phyloP scores from a whole-genome alignment of 345 rosid genomes.

The Eucalyptus regnans region DNA sequence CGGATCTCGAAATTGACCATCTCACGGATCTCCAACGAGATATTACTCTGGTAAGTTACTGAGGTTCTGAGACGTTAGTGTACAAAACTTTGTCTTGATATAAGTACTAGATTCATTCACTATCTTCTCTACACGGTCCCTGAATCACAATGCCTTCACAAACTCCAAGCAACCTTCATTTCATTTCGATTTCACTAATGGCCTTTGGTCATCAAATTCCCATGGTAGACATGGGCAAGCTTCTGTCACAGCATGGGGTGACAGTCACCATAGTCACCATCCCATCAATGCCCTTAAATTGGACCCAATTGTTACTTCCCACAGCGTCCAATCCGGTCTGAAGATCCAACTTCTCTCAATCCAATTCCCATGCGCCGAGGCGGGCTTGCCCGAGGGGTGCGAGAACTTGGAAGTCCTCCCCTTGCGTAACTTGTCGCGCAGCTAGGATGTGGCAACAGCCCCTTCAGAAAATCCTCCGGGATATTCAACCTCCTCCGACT shows the following conservation, averaged over 20 bases:
- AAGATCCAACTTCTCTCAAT: too few species aligned
- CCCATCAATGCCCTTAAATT: neutral
- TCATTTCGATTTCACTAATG: neutral
- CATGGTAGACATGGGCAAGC: neutral
- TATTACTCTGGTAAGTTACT: neutral
- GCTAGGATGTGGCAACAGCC: too few species aligned
- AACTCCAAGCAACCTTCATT: neutral
- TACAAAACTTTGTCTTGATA: too few species aligned
- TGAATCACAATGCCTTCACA: neutral
- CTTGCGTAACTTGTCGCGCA: too few species aligned
- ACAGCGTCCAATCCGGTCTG: too few species aligned
- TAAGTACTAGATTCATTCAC: neutral
- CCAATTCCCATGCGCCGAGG: too few species aligned
- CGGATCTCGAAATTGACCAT: neutral
- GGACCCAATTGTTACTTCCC: too few species aligned
- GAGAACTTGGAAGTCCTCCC: too few species aligned
- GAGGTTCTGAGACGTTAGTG: neutral
- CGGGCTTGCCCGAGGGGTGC: too few species aligned
- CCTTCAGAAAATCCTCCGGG: neutral
- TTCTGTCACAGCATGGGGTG: neutral
- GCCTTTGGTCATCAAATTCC: neutral
- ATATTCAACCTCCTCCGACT: constrained; percentile 8
- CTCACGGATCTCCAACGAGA: neutral
- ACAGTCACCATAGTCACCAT: neutral
- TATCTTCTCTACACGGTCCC: neutral